Evolutionary conservation across 306 rosid species (phyloP).

Genomic region (Purshia tridentata): DNA sequence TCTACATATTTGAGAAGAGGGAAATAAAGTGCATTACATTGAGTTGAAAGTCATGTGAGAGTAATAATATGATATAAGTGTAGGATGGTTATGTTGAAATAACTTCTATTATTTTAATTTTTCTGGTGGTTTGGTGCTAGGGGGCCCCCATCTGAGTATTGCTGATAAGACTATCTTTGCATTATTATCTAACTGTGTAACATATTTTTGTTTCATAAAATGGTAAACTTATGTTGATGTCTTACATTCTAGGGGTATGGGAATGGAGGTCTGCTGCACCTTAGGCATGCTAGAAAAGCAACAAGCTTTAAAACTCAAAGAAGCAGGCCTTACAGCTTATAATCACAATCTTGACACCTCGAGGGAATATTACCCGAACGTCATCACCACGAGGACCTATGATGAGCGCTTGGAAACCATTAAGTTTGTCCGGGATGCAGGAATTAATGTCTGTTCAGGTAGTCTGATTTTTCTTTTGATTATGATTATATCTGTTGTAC

Average conservation of each 20-base stretch:
- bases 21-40: no score
- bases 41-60: no score
- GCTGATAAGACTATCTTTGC: not conserved
- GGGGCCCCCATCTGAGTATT: not conserved
- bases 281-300: slow-evolving; percentile 95
- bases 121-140: no score
- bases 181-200: not conserved
- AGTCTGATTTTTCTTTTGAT: slow-evolving; percentile 26
- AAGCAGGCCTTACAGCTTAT: slow-evolving; percentile 96
- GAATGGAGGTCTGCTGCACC: slow-evolving; percentile 99
- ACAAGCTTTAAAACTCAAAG: slow-evolving; percentile 84
- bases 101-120: no score
- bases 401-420: slow-evolving; percentile 94
- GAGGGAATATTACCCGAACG: slow-evolving; percentile 90
- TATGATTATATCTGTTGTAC: not conserved
- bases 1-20: no score
- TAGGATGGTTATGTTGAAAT: no score
- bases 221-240: slow-evolving; percentile 17
- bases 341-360: slow-evolving; percentile 97
- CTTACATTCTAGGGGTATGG: slow-evolving; percentile 63
- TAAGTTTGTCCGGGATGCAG: slow-evolving; percentile 90
- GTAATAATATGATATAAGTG: no score
- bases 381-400: slow-evolving; percentile 86
- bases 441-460: slow-evolving; percentile 95
- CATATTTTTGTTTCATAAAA: not conserved